Evolutionary conservation across 352 stramenopile genomes (phyloP).

Genomic region (Pythium coloratum): DNA sequence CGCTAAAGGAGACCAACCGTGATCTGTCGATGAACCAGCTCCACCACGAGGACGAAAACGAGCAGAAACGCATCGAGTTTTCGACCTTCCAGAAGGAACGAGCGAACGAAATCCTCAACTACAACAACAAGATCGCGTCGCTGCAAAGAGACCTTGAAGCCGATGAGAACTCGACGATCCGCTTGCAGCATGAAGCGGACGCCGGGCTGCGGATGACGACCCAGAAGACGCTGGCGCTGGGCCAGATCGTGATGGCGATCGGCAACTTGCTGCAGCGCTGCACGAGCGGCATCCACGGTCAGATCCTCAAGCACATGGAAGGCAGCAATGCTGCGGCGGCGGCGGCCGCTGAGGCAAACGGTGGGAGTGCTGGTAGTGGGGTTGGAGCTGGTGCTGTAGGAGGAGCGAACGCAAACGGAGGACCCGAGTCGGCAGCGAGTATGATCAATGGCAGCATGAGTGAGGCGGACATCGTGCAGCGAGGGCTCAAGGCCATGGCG

Average conservation of each 20-base stretch:
- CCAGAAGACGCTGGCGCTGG: slow-evolving; percentile 89
- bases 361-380: slow-evolving; percentile 2
- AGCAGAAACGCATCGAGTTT: slow-evolving; percentile 81
- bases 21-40: slow-evolving; percentile 75
- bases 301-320: slow-evolving; percentile 89
- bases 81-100: slow-evolving; percentile 87
- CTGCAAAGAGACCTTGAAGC: slow-evolving; percentile 81
- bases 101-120: slow-evolving; percentile 91
- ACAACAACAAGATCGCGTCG: slow-evolving; percentile 90
- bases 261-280: slow-evolving; percentile 81
- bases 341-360: slow-evolving; percentile 9
- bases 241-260: slow-evolving; percentile 90
- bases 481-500: slow-evolving; percentile 82
- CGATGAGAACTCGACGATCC: slow-evolving; percentile 65
- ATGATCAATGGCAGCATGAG: slow-evolving; percentile 50
- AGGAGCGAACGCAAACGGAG: slow-evolving; percentile 8
- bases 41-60: slow-evolving; percentile 85
- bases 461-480: slow-evolving; percentile 83
- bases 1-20: slow-evolving; percentile 89
- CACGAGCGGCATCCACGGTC: slow-evolving; percentile 82
- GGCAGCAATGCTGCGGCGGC: slow-evolving; percentile 38
- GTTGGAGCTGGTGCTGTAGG: slow-evolving; percentile 1
- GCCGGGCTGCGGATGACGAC: slow-evolving; percentile 85
- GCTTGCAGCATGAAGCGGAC: slow-evolving; percentile 88
- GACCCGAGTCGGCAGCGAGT: background rate